phyloP scores from a whole-genome alignment of 1,284 basidiomycete species.

The Moesziomyces globuligerus region DNA sequence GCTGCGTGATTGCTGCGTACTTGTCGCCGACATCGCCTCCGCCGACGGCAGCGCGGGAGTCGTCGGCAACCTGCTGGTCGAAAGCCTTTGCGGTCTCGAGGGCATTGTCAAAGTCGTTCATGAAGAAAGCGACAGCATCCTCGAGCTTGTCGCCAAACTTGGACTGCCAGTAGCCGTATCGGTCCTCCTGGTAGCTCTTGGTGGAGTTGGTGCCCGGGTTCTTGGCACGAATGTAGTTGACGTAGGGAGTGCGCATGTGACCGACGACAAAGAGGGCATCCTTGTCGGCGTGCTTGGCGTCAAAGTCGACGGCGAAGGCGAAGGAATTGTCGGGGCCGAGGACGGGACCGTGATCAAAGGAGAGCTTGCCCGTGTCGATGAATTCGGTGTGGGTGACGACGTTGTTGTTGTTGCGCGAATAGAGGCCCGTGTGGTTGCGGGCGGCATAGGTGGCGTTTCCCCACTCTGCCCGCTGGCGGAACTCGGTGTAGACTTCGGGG shows the following conservation, averaged over 20 bases:
- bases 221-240: conserved; percentile 59
- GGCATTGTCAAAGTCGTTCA: conserved; percentile 77
- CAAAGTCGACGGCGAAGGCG: conserved; percentile 61
- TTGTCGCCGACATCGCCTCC: conserved; percentile 58
- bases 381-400: conserved; percentile 59
- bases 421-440: conserved; percentile 50
- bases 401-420: conserved; percentile 62
- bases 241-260: conserved; percentile 57
- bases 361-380: conserved; percentile 51
- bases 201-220: conserved; percentile 40
- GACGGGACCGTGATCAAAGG: conserved; percentile 52
- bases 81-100: conserved; percentile 68
- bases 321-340: conserved; percentile 63
- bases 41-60: conserved; percentile 55
- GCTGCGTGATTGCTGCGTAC: conserved; percentile 63
- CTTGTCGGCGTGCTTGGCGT: conserved; percentile 42
- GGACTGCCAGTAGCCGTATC: conserved; percentile 64
- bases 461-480: conserved; percentile 66
- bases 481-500: conserved; percentile 60
- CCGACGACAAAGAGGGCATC: conserved; percentile 61
- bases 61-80: conserved; percentile 58
- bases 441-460: conserved; percentile 61
- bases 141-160: conserved; percentile 65
- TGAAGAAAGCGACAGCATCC: conserved; percentile 65
- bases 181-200: conserved; percentile 57